Conservation (phyloP, 106 monocot species). For the Triglochin maritima region DNA sequence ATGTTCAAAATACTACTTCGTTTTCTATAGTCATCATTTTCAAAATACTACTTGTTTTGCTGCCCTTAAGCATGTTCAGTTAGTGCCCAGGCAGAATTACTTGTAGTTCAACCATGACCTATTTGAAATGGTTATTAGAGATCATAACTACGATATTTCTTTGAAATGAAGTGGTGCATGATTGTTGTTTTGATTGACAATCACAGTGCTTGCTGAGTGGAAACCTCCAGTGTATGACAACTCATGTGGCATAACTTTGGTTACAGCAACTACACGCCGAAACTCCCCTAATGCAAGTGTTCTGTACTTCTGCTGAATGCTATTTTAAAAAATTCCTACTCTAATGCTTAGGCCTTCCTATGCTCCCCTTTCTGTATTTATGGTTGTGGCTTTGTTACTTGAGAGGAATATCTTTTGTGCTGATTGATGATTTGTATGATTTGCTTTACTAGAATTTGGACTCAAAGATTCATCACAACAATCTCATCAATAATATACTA, state of each 20-base stretch:
- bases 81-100: no score
- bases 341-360: background rate
- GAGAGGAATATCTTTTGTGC: background rate
- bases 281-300: conserved; percentile 91
- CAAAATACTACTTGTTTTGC: no score
- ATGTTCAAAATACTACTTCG: no score
- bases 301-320: background rate
- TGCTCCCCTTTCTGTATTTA: background rate
- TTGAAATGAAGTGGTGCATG: no score
- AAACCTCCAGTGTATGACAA: conserved; percentile 98
- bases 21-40: no score
- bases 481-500: conserved; percentile 94
- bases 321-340: background rate
- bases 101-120: no score
- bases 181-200: background rate
- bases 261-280: conserved; percentile 86
- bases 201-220: conserved; percentile 96
- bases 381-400: background rate
- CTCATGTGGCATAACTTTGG: conserved; percentile 65
- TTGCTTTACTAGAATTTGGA: conserved; percentile 57
- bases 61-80: no score
- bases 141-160: no score
- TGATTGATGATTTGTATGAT: background rate
- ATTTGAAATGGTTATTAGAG: no score
- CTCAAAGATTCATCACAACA: conserved; percentile 99